Conservation (phyloP, 2,329 filamentous ascomycete species). For the Verticillium alfalfae region DNA sequence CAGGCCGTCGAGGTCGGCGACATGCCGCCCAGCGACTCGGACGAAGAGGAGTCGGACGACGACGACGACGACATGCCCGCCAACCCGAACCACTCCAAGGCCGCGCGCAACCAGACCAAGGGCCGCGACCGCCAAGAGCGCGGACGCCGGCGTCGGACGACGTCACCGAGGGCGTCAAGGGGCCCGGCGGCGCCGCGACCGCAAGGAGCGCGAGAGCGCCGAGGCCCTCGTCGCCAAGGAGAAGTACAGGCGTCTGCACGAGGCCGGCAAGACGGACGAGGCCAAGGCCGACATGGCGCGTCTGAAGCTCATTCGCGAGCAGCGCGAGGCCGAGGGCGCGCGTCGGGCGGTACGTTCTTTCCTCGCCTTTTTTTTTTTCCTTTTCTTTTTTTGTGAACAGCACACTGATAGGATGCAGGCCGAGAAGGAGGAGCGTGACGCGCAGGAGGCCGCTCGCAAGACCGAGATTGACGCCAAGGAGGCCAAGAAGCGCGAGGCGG, state of each 20-base stretch:
- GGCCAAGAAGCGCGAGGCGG: slow-evolving; percentile 49
- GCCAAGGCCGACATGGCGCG: slow-evolving; percentile 84
- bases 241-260: slow-evolving; percentile 85
- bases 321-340: slow-evolving; percentile 76
- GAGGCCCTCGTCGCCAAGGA: slow-evolving; percentile 87
- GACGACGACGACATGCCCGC: slow-evolving; percentile 59
- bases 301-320: slow-evolving; percentile 75
- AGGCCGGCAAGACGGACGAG: slow-evolving; percentile 94
- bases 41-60: slow-evolving; percentile 37
- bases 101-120: slow-evolving; percentile 54
- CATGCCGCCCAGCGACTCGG: slow-evolving; percentile 68
- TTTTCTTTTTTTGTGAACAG: background rate
- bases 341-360: slow-evolving; percentile 60
- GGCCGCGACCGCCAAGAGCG: slow-evolving; percentile 14
- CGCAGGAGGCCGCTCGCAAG: slow-evolving; percentile 40
- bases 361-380: slow-evolving; percentile 20
- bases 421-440: slow-evolving; percentile 53
- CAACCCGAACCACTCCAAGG: slow-evolving; percentile 88
- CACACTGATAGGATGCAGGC: slow-evolving; percentile 29
- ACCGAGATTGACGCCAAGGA: slow-evolving; percentile 49
- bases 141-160: slow-evolving; percentile 15
- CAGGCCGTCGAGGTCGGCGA: slow-evolving; percentile 77
- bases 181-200: slow-evolving; percentile 30
- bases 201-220: slow-evolving; percentile 64
- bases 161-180: slow-evolving; percentile 49